Conservation (phyloP, 208 protist species). For the Leishmania major region DNA sequence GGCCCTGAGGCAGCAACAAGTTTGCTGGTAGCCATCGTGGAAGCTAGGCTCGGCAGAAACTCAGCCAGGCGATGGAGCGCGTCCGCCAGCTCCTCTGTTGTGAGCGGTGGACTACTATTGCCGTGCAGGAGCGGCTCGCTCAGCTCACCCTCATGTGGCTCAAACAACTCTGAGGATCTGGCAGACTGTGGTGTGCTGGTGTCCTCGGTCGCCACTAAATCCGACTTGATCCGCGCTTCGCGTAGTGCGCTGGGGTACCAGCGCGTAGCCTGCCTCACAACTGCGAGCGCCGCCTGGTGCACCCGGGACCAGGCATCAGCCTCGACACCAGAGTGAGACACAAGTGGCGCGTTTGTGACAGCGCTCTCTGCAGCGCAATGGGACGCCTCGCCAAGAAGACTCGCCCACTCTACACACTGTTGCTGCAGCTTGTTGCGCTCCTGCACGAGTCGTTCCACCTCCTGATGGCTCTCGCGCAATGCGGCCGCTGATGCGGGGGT, state of each 20-base stretch:
- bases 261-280: constrained; percentile 17
- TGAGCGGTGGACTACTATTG: background rate
- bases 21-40: constrained; percentile 5
- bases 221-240: background rate
- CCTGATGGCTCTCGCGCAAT: constrained; percentile 23
- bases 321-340: background rate
- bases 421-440: constrained; percentile 28
- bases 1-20: constrained; percentile 6
- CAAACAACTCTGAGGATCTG: background rate
- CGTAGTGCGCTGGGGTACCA: constrained; percentile 16
- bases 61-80: constrained; percentile 14
- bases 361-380: background rate
- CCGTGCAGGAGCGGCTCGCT: background rate
- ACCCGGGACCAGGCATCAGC: background rate
- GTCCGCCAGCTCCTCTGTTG: constrained; percentile 11
- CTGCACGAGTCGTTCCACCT: constrained; percentile 21
- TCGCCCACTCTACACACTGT: constrained; percentile 24
- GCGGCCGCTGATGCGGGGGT: constrained; percentile 6
- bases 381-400: constrained; percentile 2
- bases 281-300: constrained; percentile 22
- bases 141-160: background rate
- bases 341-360: background rate
- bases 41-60: constrained; percentile 21
- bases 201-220: background rate
- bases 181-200: background rate